These are phyloP conservation scores for Breviolum minutum DNA, from an alignment of 73 alveolate genomes.

Conservation along the genomic window DNA sequence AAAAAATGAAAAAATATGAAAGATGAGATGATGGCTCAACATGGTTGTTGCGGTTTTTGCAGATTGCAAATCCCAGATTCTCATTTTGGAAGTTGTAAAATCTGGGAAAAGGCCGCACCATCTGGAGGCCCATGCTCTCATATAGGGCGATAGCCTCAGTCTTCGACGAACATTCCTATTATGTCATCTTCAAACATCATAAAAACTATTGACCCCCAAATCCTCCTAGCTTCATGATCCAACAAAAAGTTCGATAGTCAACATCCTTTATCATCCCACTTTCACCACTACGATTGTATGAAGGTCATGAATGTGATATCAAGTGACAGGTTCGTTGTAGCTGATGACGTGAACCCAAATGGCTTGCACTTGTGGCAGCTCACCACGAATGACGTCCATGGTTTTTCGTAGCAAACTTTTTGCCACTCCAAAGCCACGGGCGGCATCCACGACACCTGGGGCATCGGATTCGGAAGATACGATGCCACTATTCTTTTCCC, in stretches of 20 bases:
- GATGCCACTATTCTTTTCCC: too few species aligned
- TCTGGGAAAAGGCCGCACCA: conserved; percentile 60
- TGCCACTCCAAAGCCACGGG: conserved; percentile 60
- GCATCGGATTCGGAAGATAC: too few species aligned
- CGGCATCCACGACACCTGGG: conserved; percentile 62
- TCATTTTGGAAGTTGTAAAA: conserved; percentile 57
- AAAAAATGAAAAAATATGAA: too few species aligned
- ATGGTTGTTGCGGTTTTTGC: background rate
- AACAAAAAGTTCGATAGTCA: background rate
- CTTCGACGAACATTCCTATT: background rate
- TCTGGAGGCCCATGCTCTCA: conserved; percentile 38
- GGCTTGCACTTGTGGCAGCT: conserved; percentile 51
- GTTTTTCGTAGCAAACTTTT: conserved; percentile 31
- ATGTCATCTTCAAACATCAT: too few species aligned
- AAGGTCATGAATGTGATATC: background rate
- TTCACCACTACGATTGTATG: background rate
- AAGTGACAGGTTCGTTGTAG: conserved; percentile 36
- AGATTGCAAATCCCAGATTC: background rate
- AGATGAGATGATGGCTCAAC: background rate
- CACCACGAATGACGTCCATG: conserved; percentile 1
- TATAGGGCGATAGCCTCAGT: conserved; percentile 36
- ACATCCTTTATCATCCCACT: background rate
- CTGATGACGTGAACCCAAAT: conserved; percentile 69
- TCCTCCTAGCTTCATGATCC: too few species aligned
- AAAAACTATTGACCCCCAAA: too few species aligned